Evolutionary conservation across 495 filamentous ascomycete genomes (phyloP), one percentile per base, ranked within the genome.

Genomic region (Penicillium riverlandense): DNA sequence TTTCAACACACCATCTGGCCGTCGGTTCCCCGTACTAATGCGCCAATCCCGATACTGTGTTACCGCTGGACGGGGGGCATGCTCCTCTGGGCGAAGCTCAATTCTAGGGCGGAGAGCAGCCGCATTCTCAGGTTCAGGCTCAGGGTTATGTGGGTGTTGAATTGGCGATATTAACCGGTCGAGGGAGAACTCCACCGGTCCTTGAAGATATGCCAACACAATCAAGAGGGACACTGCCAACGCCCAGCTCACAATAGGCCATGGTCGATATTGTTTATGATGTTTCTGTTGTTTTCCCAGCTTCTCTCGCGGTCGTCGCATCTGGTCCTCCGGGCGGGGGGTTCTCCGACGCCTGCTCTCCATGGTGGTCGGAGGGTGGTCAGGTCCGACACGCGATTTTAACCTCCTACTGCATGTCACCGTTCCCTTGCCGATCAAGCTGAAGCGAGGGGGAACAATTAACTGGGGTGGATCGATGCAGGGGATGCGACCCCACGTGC

Each of bases 1-100:
- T 41, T 70, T 72, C 14, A 60, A 33, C 6, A 74, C 70, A 4
- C 70, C 70, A 41, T 74, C 70, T 14, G 67, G 70, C n/a, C 64
- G 57, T 15, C 59, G 44, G 11, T 49, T 2, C 7, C 40, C 61
- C 14, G 56, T 48, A 11, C 55, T 66, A 11, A 72, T 51, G 4
- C 38, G 50, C 67, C 69, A 72, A 16, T 61, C 40, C 10, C 65
- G 48, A 37, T 61, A 43, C 2, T 64, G 63, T 33, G 63, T 65
- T 7, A 38, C 33, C 2, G 68, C 48, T 10, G 38, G 42, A 12
- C 70, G 62, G 33, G 59, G 56, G 7, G 58, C 41, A 61, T 74
- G 70, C 31, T 64, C 53, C 33, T 74, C 61, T 0, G 67, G 64
- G 42, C 63, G 65, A 16, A 70, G 57, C 42, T 52, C 54, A 30